Evolutionary conservation across 2,329 filamentous ascomycete genomes (phyloP), one percentile per base, ranked within the genome.

Genomic region (Pseudocercospora vitis): DNA sequence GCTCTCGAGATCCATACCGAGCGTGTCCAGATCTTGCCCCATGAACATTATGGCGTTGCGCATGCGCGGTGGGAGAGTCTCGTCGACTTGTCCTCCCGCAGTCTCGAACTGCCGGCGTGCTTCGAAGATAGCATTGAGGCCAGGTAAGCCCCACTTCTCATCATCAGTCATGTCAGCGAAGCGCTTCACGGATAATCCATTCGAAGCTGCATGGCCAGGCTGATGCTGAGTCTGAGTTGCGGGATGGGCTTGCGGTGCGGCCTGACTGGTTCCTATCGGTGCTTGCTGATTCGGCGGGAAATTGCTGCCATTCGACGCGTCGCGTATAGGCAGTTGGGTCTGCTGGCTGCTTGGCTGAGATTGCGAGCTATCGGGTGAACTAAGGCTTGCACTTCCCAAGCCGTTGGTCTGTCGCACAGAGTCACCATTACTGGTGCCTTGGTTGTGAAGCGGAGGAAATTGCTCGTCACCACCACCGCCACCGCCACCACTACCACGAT

Each of bases 21-120:
- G 70, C 6, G 79, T 79, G 65, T 81, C 84, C 56, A 86, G 69
- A 66, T 87, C 83, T 66, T 85, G 82, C 11, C 84, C 84, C 58
- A 84, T 57, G 39, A 56, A 35, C 23, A 83, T 79, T 50, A 86
- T 73, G 16, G 66, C 66, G 18, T 61, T 65, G 14, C 61, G 62
- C 56, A 60, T 57, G n/a, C 52, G 50, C 0, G 58, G 48, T 12
- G 67, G 67, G 14, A 70, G 50, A n/a, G 66, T 67, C 16, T 63
- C 57, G 50, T 70, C 67, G 4, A 64, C 53, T 18, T 58, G 57
- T 12, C 55, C 54, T n/a, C 65, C 65, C 2, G 42, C 23, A 21
- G 44, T 55, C 28, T 67, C 66, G 12, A 59, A 45, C 24, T 60
- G 55, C 29, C 60, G 55, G 9, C 64, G 55, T 21, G 65, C 62